Percentiles rank a stretch among this genome's conserved stretches.
Evolutionary conservation across 2,329 filamentous ascomycete genomes (phyloP).

Genomic region (Colletotrichum tropicicola): DNA sequence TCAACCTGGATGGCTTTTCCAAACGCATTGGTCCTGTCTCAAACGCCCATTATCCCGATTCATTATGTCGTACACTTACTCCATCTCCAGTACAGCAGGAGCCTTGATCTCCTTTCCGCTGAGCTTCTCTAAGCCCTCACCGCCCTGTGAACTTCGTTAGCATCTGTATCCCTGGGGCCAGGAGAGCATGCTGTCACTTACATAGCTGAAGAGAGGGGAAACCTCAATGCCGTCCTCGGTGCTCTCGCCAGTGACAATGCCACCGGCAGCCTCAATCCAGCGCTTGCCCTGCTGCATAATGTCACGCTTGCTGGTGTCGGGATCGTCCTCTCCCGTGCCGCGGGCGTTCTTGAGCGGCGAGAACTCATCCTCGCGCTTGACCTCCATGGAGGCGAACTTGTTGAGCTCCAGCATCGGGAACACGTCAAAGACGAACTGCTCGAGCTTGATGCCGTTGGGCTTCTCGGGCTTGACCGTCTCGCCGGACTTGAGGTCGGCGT

Average conservation of each 20-base stretch:
- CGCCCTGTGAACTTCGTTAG: conserved; percentile 54
- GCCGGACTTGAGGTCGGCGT: conserved; percentile 78
- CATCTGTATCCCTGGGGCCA: background rate
- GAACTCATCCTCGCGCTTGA: conserved; percentile 97
- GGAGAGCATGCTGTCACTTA: conserved; percentile 63
- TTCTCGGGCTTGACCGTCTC: conserved; percentile 89
- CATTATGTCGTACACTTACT: conserved; percentile 38
- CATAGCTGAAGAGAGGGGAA: conserved; percentile 93
- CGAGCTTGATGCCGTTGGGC: conserved; percentile 98
- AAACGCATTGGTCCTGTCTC: background rate
- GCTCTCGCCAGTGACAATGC: conserved; percentile 72
- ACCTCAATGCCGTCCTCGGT: conserved; percentile 81
- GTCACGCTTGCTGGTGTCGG: conserved; percentile 89
- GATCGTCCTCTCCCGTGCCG: conserved; percentile 90
- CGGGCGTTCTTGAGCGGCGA: conserved; percentile 92
- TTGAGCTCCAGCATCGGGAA: conserved; percentile 88
- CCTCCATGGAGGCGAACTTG: conserved; percentile 96
- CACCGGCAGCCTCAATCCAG: conserved; percentile 85
- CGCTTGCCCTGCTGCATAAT: conserved; percentile 90
- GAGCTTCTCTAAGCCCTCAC: conserved; percentile 68
- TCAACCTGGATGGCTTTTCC: background rate
- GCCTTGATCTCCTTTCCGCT: conserved; percentile 62
- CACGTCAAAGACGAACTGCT: conserved; percentile 99
- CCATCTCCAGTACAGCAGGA: conserved; percentile 60
- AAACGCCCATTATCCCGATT: conserved; percentile 16